Evolutionary conservation across 805 yeast species (phyloP).

Genomic region (Blastobotrys attinorum): DNA sequence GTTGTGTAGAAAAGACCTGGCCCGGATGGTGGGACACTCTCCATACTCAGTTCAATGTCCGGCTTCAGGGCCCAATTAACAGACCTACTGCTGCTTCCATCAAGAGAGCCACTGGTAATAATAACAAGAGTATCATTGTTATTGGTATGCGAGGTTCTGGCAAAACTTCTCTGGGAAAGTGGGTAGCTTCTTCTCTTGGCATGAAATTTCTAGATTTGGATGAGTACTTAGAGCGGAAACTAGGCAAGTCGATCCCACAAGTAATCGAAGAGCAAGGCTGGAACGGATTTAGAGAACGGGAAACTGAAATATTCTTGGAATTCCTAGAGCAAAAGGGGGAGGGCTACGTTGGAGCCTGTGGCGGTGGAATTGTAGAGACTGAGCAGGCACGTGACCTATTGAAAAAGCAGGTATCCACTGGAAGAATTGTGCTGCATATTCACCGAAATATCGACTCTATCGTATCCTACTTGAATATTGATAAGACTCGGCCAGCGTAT

Average conservation of each 20-base stretch:
- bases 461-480: slow-evolving; percentile 62
- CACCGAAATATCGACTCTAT: slow-evolving; percentile 84
- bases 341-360: slow-evolving; percentile 77
- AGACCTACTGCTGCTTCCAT: neutral
- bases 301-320: slow-evolving; percentile 48
- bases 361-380: slow-evolving; percentile 92
- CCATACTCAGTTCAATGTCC: slow-evolving; percentile 56
- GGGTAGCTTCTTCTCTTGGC: slow-evolving; percentile 66
- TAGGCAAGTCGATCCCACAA: slow-evolving; percentile 32
- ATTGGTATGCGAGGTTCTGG: slow-evolving; percentile 99
- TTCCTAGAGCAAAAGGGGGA: slow-evolving; percentile 35
- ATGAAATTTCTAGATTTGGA: slow-evolving; percentile 66
- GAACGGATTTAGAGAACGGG: slow-evolving; percentile 76
- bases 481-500: slow-evolving; percentile 83
- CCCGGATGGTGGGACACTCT: slow-evolving; percentile 99
- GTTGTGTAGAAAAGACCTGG: slow-evolving; percentile 97
- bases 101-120: slow-evolving; percentile 15
- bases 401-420: slow-evolving; percentile 43
- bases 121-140: slow-evolving; percentile 55
- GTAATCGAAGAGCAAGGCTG: slow-evolving; percentile 66
- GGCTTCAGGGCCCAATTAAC: slow-evolving; percentile 53
- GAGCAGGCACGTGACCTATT: slow-evolving; percentile 57
- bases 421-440: slow-evolving; percentile 81
- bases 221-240: slow-evolving; percentile 50
- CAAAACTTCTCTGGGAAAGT: slow-evolving; percentile 74